Conservation (phyloP, 768 basidiomycete genomes). For the Hydnomerulius pinastri region DNA sequence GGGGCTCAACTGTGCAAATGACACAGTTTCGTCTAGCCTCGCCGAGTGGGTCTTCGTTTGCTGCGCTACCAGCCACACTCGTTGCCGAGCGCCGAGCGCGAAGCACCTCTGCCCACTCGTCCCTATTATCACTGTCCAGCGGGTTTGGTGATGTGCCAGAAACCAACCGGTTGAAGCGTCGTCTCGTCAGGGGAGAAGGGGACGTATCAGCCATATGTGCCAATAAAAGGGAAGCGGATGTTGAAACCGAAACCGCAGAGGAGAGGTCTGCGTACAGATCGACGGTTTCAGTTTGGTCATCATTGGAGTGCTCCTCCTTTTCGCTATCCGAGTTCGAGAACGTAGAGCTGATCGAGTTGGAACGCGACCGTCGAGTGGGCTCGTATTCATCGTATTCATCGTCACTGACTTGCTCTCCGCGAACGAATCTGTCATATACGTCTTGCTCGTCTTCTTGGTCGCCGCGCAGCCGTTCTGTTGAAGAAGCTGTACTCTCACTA, state of each 20-base stretch:
- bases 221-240: constrained; percentile 47
- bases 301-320: constrained; percentile 36
- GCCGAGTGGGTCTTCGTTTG: constrained; percentile 23
- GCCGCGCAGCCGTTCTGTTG: constrained; percentile 7
- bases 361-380: constrained; percentile 23
- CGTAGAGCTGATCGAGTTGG: constrained; percentile 18
- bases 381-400: constrained; percentile 47
- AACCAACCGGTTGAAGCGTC: constrained; percentile 43
- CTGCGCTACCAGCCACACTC: constrained; percentile 15
- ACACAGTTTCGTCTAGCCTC: constrained; percentile 54
- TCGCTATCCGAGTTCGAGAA: constrained; percentile 30
- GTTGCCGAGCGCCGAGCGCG: constrained; percentile 22
- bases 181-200: constrained; percentile 50
- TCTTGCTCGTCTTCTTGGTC: constrained; percentile 35
- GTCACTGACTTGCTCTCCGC: constrained; percentile 56
- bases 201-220: constrained; percentile 52
- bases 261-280: constrained; percentile 59
- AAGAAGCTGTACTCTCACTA: constrained; percentile 3
- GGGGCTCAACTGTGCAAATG: constrained; percentile 65
- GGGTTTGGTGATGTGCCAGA: constrained; percentile 16
- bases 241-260: constrained; percentile 30
- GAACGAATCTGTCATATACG: constrained; percentile 58
- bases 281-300: constrained; percentile 42
- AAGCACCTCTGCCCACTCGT: constrained; percentile 34
- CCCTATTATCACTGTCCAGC: constrained; percentile 13